Base-by-base conservation (phyloP, 2,329 filamentous ascomycete genomes). In the Neonectria hederae region DNA sequence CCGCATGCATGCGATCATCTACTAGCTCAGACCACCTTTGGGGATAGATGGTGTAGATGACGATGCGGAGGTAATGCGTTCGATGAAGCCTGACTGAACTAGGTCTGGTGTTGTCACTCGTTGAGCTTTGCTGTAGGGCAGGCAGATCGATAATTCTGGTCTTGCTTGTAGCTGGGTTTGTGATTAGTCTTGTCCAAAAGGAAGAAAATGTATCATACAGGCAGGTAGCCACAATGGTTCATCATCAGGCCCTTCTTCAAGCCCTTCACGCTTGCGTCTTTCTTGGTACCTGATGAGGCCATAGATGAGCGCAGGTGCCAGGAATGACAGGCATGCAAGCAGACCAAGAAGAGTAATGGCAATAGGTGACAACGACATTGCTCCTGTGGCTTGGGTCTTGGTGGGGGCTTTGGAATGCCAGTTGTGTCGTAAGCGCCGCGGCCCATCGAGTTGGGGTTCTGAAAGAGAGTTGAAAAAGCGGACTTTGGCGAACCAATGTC, bases 401-500 rank as follows among this genome's bases (percentile, higher is more conserved):
- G 28, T 54, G 30, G 30, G 21, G 28, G 51, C 51, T 54, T 54
- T 54, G 32, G 30, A 54, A 38, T 19, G 32, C 51, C 51, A 40
- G 19, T 54, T 14, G 51, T 54, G 30, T 40, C 51, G 51, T 54
- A 54, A 5, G 51, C 51, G 32, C 51, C 51, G 21, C 51, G 51
- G 11, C 7, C 40, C 40, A 43, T 43, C 5, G 40, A 43, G 9
- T 9, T 21, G 10, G 21, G 21, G 40, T n/a, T 19, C 19, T 10
- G 10, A 21, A n/a, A 21, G 40, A 7, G 40, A 9, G 40, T 21
- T 43, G 40, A 43, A 21, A 21, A 21, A n/a, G 19, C 40, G 40
- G 40, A 2, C 38, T 40, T 40, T 14, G 38, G 38, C 38, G 38
- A 40, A 40, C 26, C 26, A 28, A n/a, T n/a, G n/a, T n/a, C n/a